A percentile compares a stretch with the other conserved stretches of the same genome.
These are phyloP conservation scores for Domatiomyces globalis DNA, from an alignment of 2,329 filamentous ascomycete species.

Conservation along the genomic window DNA sequence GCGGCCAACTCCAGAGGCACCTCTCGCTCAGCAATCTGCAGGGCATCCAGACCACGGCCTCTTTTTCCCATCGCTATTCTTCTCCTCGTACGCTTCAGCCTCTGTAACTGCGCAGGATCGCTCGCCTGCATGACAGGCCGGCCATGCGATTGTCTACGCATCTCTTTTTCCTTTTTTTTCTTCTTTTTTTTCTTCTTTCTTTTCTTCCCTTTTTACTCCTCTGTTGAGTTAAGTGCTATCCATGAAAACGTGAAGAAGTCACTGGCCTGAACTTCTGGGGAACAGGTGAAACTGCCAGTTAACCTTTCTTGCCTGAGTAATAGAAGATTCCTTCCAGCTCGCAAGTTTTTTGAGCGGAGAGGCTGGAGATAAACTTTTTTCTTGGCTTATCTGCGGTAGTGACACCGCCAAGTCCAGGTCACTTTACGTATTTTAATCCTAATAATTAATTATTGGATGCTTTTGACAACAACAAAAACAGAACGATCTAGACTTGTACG, in stretches of 20 bases:
- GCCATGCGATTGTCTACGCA: slow-evolving; percentile 18
- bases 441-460: no score
- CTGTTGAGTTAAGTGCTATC: not conserved
- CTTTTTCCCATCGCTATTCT: slow-evolving; percentile 18
- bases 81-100: slow-evolving; percentile 20
- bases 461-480: not conserved
- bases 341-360: not conserved
- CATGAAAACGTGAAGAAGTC: no score
- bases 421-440: no score
- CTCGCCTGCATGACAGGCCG: slow-evolving; percentile 19
- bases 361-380: not conserved
- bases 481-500: not conserved
- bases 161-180: not conserved
- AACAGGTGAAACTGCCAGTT: not conserved
- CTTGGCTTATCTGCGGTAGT: not conserved
- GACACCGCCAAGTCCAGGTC: no score
- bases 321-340: no score
- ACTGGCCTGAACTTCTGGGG: no score
- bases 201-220: not conserved
- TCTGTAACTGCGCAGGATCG: slow-evolving; percentile 5
- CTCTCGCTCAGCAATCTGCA: slow-evolving; percentile 48
- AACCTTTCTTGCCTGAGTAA: not conserved
- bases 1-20: slow-evolving; percentile 36
- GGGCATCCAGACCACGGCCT: slow-evolving; percentile 44
- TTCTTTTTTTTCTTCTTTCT: no score